Base-by-base conservation (phyloP, 1,139 yeast species). In the Williopsis jadinii region DNA sequence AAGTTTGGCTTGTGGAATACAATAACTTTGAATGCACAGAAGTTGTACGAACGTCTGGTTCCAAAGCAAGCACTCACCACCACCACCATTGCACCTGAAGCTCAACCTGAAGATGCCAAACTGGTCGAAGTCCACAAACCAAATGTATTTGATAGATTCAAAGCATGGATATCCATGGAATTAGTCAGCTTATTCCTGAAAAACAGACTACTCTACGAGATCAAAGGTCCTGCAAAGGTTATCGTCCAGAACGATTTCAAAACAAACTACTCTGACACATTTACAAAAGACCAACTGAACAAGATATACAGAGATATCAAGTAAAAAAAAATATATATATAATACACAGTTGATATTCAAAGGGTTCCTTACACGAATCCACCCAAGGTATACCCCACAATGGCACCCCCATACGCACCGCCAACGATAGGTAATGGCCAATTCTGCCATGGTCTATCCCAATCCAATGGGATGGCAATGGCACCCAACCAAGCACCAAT, bases 391-490 rank as follows among this genome's bases (percentile, higher is more conserved):
- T 63, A 66, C 8, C 95, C 96, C 5, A 74, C 51, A 27, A 79
- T 69, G 3, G 80, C 75, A 13, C 97, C 97, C 1, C 70, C 28
- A 55, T 86, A 87, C 0, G 79, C 81, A 1, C 97, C 97, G n/a
- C 75, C 69, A 26, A 90, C 66, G 39, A 90, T 72, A 1, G 97
- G 90, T 44, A 87, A 75, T n/a, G 98, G 98, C 95, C 97, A 92
- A 45, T 71, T 74, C 62, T 92, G 98, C 98, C 98, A 92, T 28
- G 84, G 88, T 52, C 97, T 71, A 60, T 92, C 98, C 98, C 98
- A 92, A 61, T 92, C 98, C 44, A 92, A 70, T 0, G 97, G 97
- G 45, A 92, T 88, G 2, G 95, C 97, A 34, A 86, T 65, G 5
- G 94, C 96, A 10, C 97, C 97, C 3, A 87, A 54, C 97, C 97